Percentiles rank a stretch among this genome's conserved stretches.
Conservation (phyloP, 1,139 yeast genomes). For the Saccharomyces hybrid region DNA sequence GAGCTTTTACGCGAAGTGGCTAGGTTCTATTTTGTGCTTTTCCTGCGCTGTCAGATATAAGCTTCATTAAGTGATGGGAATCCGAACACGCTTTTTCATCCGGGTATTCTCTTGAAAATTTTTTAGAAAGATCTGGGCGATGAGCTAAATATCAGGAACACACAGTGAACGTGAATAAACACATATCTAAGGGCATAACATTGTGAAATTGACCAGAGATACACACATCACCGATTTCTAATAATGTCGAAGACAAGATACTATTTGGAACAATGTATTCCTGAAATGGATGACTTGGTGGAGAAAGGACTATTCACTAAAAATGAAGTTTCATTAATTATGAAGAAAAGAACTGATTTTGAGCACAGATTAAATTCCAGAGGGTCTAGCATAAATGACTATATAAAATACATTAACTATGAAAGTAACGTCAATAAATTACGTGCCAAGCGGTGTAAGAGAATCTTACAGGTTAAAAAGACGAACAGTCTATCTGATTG, state of each 20-base stretch:
- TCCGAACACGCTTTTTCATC: not conserved
- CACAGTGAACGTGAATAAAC: not conserved
- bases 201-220: not conserved
- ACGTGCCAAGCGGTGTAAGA: slow-evolving; percentile 59
- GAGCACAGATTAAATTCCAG: slow-evolving; percentile 86
- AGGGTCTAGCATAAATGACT: slow-evolving; percentile 75
- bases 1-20: too few relatives aligned
- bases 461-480: slow-evolving; percentile 47
- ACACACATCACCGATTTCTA: not conserved
- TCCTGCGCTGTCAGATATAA: too few relatives aligned
- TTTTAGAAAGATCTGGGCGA: not conserved
- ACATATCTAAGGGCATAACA: not conserved
- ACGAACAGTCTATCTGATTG: slow-evolving; percentile 68
- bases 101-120: not conserved
- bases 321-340: slow-evolving; percentile 73
- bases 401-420: slow-evolving; percentile 68
- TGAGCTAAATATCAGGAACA: not conserved
- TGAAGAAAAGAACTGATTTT: slow-evolving; percentile 91
- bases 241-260: slow-evolving; percentile 56
- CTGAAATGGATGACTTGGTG: slow-evolving; percentile 85
- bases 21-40: too few relatives aligned
- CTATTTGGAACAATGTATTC: slow-evolving; percentile 77
- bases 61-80: not conserved
- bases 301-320: slow-evolving; percentile 73
- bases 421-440: slow-evolving; percentile 76